Evolutionary conservation across 805 yeast species (phyloP).

Genomic region (Ogataea philodendri): DNA sequence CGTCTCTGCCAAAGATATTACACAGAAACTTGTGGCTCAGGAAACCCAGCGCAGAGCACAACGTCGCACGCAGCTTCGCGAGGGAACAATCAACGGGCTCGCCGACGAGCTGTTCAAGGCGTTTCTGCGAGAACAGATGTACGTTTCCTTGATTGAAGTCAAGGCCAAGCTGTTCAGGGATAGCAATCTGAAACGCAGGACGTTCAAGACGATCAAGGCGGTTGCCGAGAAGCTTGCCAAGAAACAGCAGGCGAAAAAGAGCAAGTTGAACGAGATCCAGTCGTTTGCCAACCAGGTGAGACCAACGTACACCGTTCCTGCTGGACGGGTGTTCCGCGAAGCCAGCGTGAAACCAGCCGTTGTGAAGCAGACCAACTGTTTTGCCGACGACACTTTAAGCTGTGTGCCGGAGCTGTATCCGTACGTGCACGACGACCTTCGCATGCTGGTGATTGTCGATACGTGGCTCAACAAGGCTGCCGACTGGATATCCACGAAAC

Average conservation of each 20-base stretch:
- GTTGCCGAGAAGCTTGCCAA: conserved; percentile 28
- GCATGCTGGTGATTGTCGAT: conserved; percentile 40
- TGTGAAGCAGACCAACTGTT: background rate
- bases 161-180: conserved; percentile 45
- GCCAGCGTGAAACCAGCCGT: background rate
- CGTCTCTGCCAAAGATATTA: conserved; percentile 25
- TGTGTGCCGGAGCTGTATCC: conserved; percentile 1
- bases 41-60: conserved; percentile 8
- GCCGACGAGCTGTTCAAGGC: conserved; percentile 55
- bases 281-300: conserved; percentile 29
- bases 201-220: conserved; percentile 34
- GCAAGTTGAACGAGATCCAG: conserved; percentile 39
- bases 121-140: conserved; percentile 57
- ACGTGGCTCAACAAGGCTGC: conserved; percentile 40
- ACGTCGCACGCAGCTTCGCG: conserved; percentile 26
- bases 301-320: conserved; percentile 11
- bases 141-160: conserved; percentile 40
- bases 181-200: conserved; percentile 30
- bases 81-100: conserved; percentile 42
- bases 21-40: conserved; percentile 5
- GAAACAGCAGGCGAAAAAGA: conserved; percentile 33
- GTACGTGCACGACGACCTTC: conserved; percentile 18
- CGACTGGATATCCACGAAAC: conserved; percentile 10
- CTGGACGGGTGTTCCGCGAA: background rate
- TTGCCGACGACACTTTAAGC: conserved; percentile 2